Base-by-base conservation (phyloP, 805 yeast species). In the Zygoascus ofunaensis region DNA sequence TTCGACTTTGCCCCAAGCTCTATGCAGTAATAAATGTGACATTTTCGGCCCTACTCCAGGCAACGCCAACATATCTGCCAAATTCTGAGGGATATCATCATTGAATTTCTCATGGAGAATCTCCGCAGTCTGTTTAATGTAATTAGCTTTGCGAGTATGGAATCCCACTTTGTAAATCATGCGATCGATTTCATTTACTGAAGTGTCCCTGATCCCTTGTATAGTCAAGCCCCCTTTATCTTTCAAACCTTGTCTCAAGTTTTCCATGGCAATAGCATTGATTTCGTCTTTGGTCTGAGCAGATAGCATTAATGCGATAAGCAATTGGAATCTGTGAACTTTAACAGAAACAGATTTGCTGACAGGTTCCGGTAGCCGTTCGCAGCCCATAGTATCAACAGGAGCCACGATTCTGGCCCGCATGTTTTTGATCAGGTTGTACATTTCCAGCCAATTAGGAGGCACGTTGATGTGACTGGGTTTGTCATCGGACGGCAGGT, bases 41-140 rank as follows among this genome's bases (percentile, higher is more conserved):
- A 89, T 89, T 60, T 89, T 89, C 5, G 95, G 95, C 0, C 97
- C 97, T 2, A 89, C 94, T 0, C 97, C 97, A 0, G 96, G 96
- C 26, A 89, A 65, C 0, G 73, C 61, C 4, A 74, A 69, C 42
- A 89, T 69, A 0, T 80, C 89, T 4, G 73, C 77, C 5, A 83
- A 70, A 2, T 80, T 71, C 47, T 72, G 62, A 0, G 97, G 97
- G 2, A 90, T 72, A 51, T 87, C 96, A 5, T 79, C 78, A 8
- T 67, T 65, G 57, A 70, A 77, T 18, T 71, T 55, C 1, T 70
- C 72, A 2, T 56, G 53, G 5, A 87, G 51, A 3, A 82, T 65
- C 42, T 65, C 66, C 5, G 82, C 74, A 1, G 92, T 69, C 52
- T 70, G 66, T 54, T 79, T 80, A 45, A 89, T 75, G 57, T 72